phyloP scores from a whole-genome alignment of 1,139 yeast genomes.

The Meyerozyma smithsonii region DNA sequence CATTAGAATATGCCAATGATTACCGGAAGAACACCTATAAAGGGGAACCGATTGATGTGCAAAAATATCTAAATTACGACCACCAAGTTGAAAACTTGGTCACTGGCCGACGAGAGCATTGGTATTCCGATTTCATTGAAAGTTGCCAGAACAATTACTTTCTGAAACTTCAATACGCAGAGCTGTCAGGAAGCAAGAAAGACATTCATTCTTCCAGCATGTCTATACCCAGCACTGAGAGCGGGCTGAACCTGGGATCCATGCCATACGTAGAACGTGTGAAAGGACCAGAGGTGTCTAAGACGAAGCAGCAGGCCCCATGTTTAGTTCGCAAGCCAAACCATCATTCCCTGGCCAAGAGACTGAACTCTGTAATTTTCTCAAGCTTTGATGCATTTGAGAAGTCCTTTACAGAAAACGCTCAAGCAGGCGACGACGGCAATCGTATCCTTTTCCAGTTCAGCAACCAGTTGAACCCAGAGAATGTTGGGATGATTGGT shows the following conservation, averaged over 20 bases:
- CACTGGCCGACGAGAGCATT: constrained; percentile 21
- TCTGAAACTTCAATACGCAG: constrained; percentile 7
- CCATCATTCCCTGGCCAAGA: not conserved
- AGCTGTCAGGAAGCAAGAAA: constrained; percentile 4
- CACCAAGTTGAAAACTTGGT: constrained; percentile 21
- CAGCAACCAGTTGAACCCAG: not conserved
- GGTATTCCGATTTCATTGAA: constrained; percentile 18
- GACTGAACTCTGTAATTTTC: not conserved
- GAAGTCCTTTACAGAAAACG: not conserved
- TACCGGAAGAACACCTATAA: not conserved
- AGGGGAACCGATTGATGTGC: not conserved
- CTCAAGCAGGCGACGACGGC: not conserved
- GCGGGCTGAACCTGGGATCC: constrained; percentile 7
- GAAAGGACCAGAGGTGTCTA: constrained; percentile 7
- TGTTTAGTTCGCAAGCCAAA: not conserved
- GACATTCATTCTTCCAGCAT: not conserved
- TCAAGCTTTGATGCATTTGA: constrained; percentile 3
- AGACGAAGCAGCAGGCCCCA: not conserved
- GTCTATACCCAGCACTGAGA: constrained; percentile 3
- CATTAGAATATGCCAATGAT: constrained; percentile 14
- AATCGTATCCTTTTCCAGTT: not conserved
- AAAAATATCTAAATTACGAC: constrained; percentile 10
- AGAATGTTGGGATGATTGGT: not conserved
- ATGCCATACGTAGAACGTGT: too few relatives aligned
- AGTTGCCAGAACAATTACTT: constrained; percentile 16